A percentile compares a stretch with the other conserved stretches of the same genome.
phyloP scores from a whole-genome alignment of 257 asterid genomes.

The Solanum corneliomulleri region DNA sequence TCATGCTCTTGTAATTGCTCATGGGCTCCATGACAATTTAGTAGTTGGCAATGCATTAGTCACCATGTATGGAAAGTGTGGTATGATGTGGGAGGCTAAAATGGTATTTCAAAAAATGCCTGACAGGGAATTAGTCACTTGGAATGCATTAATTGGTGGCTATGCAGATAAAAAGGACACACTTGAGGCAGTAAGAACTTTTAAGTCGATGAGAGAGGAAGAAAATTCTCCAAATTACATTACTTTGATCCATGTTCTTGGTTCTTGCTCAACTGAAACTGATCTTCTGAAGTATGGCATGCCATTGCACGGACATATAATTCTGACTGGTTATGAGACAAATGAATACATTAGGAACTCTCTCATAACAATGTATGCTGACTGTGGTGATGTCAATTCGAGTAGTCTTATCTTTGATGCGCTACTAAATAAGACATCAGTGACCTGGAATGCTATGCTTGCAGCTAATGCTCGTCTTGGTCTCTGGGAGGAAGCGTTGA shows the following conservation, averaged over 20 bases:
- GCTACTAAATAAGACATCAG: constrained; percentile 31
- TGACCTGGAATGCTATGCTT: constrained; percentile 75
- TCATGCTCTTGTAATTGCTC: constrained; percentile 46
- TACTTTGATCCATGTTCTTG: constrained; percentile 55
- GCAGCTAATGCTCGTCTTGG: constrained; percentile 72
- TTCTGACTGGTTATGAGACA: constrained; percentile 40
- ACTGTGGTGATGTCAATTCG: constrained; percentile 66
- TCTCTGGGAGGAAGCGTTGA: constrained; percentile 67
- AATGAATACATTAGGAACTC: constrained; percentile 69
- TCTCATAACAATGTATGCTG: constrained; percentile 72
- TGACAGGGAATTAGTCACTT: constrained; percentile 59
- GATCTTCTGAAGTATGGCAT: constrained; percentile 45
- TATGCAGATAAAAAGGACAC: constrained; percentile 47
- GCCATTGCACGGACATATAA: constrained; percentile 57
- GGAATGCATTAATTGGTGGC: constrained; percentile 79
- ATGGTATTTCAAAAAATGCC: constrained; percentile 47
- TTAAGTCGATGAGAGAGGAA: constrained; percentile 39
- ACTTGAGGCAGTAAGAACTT: constrained; percentile 34
- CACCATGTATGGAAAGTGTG: constrained; percentile 75
- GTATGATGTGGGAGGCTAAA: constrained; percentile 42
- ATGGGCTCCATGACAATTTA: constrained; percentile 47
- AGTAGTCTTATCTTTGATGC: constrained; percentile 44
- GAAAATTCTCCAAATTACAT: constrained; percentile 51
- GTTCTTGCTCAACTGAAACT: constrained; percentile 44
- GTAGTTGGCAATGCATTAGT: constrained; percentile 79